Base-by-base conservation (phyloP, 164 flowering plant genomes). In the Tetracentron sinense region DNA sequence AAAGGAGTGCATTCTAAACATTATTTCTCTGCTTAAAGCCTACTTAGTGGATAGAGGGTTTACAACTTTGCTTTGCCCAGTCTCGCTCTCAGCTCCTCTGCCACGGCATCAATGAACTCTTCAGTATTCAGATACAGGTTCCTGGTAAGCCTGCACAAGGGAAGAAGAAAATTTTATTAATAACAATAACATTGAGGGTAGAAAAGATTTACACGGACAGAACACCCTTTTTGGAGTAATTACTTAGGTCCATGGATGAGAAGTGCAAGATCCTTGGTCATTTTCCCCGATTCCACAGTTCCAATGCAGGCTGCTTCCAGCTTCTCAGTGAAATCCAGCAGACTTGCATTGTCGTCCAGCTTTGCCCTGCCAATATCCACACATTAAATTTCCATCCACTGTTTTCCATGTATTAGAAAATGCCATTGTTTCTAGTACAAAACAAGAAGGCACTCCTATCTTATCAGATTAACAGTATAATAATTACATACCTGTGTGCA, bases 201-300 rank as follows among this genome's bases (percentile, higher is more conserved):
- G 22, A 35, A 33, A 1, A 3, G 22, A 23, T n/a, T n/a, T 21
- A 29, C 3, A 42, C n/a, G 2, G 6, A 3, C 42, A 21, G 14
- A 33, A 46, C 15, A 20, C 61, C 44, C 4, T 3, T 48, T 21
- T 28, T 20, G 52, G 3, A 52, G 44, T 20, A 72, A 77, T 64
- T 69, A 92, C 97, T 81, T 85, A 38, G 97, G 66, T 33, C 97
- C 97, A 73, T 91, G 94, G 58, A 85, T 81, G 47, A 91, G 71
- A 63, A 91, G 87, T 4, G 97, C 94, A 63, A 91, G 92, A 83
- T 91, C 97, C 76, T 91, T 91, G 67, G 97, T 91, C 97, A 91
- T 91, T 75, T 89, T 91, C 35, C 97, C 97, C 12, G 96, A 84
- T 66, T 91, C 96, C n/a, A 91, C 97, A 51, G 82, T 55, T 56